phyloP scores from a whole-genome alignment of 2,329 filamentous ascomycete species.

The Trichoderma lentiforme region DNA sequence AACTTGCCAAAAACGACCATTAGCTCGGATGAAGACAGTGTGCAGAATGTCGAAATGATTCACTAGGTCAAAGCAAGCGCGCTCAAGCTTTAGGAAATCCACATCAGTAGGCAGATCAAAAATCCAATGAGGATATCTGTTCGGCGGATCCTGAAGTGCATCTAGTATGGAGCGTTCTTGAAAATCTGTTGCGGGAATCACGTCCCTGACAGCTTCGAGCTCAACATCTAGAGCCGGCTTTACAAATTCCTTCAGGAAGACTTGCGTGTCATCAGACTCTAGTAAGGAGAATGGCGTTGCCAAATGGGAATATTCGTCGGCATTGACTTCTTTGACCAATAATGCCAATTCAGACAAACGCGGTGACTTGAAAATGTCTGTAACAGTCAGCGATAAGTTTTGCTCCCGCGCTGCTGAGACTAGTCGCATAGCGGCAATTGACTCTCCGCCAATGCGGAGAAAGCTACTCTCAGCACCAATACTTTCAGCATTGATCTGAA shows the following conservation, averaged over 20 bases:
- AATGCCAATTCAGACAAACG: slow-evolving; percentile 11
- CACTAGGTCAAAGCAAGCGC: neutral
- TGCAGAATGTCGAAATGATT: slow-evolving; percentile 9
- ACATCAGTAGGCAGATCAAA: slow-evolving; percentile 7
- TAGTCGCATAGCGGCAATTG: slow-evolving; percentile 13
- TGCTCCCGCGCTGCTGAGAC: slow-evolving; percentile 1
- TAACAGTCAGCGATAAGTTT: neutral
- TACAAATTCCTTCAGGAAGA: slow-evolving; percentile 5
- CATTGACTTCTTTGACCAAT: neutral
- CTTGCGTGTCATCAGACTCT: neutral
- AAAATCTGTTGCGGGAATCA: slow-evolving; percentile 8
- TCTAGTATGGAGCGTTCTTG: slow-evolving; percentile 7
- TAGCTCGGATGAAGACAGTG: slow-evolving; percentile 11
- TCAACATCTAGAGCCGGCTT: neutral
- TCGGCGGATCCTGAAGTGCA: slow-evolving; percentile 8
- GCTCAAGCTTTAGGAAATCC: neutral
- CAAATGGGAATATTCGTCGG: neutral
- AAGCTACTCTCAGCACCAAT: slow-evolving; percentile 9
- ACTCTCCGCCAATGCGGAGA: slow-evolving; percentile 5
- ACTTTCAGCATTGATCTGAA: neutral
- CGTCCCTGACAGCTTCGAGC: neutral
- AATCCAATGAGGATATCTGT: slow-evolving; percentile 14
- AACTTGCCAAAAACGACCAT: slow-evolving; percentile 12
- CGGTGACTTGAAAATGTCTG: slow-evolving; percentile 12
- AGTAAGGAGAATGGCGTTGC: slow-evolving; percentile 1